A percentile compares a stretch with the other conserved stretches of the same genome.
phyloP scores from a whole-genome alignment of 2,329 filamentous ascomycete genomes.

The Epichloe elymi region DNA sequence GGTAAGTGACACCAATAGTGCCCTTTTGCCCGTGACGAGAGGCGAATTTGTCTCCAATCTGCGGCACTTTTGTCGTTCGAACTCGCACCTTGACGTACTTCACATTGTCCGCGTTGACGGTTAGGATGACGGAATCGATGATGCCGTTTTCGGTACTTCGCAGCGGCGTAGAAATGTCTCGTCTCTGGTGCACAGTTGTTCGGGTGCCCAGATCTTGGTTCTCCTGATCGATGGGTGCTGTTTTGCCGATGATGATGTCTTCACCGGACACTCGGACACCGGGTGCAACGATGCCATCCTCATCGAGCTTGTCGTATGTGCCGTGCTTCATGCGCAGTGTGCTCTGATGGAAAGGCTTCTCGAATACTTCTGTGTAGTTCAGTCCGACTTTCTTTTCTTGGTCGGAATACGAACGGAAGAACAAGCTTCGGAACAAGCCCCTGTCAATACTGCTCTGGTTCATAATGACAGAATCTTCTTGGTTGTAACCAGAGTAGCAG shows the following conservation, averaged over 20 bases:
- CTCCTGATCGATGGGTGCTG: slow-evolving; percentile 84
- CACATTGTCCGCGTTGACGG: slow-evolving; percentile 86
- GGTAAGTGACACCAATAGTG: slow-evolving; percentile 96
- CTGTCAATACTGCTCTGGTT: slow-evolving; percentile 98
- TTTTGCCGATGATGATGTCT: slow-evolving; percentile 98
- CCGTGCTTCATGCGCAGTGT: slow-evolving; percentile 88
- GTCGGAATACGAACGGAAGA: slow-evolving; percentile 95
- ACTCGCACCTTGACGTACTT: slow-evolving; percentile 97
- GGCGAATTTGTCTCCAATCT: slow-evolving; percentile 98
- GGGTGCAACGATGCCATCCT: slow-evolving; percentile 87
- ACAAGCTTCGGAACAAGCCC: slow-evolving; percentile 91
- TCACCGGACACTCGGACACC: slow-evolving; percentile 92
- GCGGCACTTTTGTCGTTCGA: slow-evolving; percentile 91
- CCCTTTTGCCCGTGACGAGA: slow-evolving; percentile 96
- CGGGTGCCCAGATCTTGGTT: slow-evolving; percentile 87
- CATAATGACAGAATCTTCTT: slow-evolving; percentile 99
- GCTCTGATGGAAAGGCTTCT: slow-evolving; percentile 81
- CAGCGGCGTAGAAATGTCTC: slow-evolving; percentile 89
- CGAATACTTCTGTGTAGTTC: slow-evolving; percentile 84
- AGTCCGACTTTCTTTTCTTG: slow-evolving; percentile 94
- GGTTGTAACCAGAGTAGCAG: slow-evolving; percentile 97
- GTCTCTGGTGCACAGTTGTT: slow-evolving; percentile 79
- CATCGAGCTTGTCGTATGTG: slow-evolving; percentile 94
- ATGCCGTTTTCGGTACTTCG: slow-evolving; percentile 96
- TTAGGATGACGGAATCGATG: slow-evolving; percentile 83